These are phyloP conservation scores for Irpex rosettiformis DNA, from an alignment of 1,284 basidiomycete genomes.

Conservation along the genomic window DNA sequence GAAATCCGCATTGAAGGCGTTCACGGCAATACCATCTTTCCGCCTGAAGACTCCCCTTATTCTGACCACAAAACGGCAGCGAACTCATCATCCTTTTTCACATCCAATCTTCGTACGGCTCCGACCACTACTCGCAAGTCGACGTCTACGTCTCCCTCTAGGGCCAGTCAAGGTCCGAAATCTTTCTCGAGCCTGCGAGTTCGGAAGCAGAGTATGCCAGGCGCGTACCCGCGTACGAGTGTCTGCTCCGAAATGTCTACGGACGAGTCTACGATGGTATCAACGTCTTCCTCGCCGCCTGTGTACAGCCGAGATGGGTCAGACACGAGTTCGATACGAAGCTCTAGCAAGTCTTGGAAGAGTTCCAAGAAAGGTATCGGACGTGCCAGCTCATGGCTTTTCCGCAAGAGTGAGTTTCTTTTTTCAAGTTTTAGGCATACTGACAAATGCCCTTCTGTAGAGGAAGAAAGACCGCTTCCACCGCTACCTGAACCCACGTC, in stretches of 20 bases:
- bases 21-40: not conserved
- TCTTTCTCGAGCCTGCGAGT: conserved; percentile 25
- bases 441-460: no score
- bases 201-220: conserved; percentile 26
- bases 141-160: not conserved
- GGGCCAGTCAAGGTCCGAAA: not conserved
- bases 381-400: conserved; percentile 28
- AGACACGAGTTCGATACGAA: conserved; percentile 21
- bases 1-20: not conserved
- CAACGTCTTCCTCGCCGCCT: conserved; percentile 31
- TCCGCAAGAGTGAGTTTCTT: conserved; percentile 22
- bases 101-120: not conserved
- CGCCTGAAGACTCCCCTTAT: not conserved
- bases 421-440: no score
- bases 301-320: conserved; percentile 17
- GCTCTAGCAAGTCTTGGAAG: conserved; percentile 26
- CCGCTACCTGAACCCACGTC: not conserved
- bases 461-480: conserved; percentile 8
- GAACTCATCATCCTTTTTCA: not conserved
- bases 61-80: conserved; percentile 1
- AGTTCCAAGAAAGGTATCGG: conserved; percentile 28
- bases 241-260: conserved; percentile 31
- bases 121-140: not conserved
- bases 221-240: conserved; percentile 27
- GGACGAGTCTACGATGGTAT: conserved; percentile 29